phyloP scores from a whole-genome alignment of 805 yeast genomes.

The Candida maltosa region DNA sequence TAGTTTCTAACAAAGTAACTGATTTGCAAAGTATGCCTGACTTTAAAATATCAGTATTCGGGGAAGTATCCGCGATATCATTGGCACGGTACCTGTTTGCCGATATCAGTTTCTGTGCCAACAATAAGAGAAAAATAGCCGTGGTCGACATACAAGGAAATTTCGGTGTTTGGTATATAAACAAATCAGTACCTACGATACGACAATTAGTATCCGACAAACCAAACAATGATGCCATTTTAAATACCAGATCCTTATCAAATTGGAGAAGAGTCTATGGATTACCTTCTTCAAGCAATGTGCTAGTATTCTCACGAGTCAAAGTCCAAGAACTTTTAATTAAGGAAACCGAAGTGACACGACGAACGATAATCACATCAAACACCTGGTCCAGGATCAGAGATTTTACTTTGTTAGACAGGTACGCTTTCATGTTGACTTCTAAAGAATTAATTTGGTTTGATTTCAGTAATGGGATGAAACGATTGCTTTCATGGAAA shows the following conservation, averaged over 20 bases:
- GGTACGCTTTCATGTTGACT: conserved; percentile 54
- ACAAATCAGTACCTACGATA: neutral
- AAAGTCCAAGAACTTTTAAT: conserved; percentile 18
- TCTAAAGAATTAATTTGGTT: conserved; percentile 63
- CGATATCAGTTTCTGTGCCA: conserved; percentile 45
- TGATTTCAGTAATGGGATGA: conserved; percentile 28
- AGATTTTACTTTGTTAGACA: conserved; percentile 32
- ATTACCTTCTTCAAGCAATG: conserved; percentile 27
- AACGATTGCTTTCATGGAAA: conserved; percentile 65
- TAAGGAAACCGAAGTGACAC: conserved; percentile 20
- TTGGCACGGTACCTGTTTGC: conserved; percentile 36
- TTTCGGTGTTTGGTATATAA: conserved; percentile 40
- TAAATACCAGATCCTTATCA: conserved; percentile 51
- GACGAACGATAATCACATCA: conserved; percentile 37
- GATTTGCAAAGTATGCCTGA: no score
- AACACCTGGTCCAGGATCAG: conserved; percentile 52
- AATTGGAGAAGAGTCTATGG: conserved; percentile 52
- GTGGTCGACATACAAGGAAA: conserved; percentile 53
- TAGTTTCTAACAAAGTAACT: no score
- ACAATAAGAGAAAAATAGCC: conserved; percentile 34
- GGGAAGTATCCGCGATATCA: conserved; percentile 16
- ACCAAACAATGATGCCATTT: conserved; percentile 13
- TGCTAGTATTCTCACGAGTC: conserved; percentile 41
- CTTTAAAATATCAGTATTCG: conserved; percentile 10
- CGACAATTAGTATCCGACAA: conserved; percentile 3